Percentiles rank a stretch among this genome's conserved stretches.
phyloP scores from a whole-genome alignment of 768 basidiomycete genomes.

The Strobilomyces dryophilus region DNA sequence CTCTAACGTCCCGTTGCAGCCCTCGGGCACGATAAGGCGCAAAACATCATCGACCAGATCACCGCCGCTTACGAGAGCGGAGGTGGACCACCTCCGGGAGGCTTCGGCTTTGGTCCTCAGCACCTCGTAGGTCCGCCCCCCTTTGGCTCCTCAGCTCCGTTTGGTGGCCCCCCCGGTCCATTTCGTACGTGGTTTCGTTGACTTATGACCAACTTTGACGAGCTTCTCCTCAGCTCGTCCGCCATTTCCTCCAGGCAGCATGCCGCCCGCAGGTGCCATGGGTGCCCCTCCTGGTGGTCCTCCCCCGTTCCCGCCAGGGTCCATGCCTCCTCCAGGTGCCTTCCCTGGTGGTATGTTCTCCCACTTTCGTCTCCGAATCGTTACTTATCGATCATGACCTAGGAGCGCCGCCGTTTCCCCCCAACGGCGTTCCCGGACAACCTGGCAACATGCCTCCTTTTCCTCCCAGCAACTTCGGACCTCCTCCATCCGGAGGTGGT shows the following conservation, averaged over 20 bases:
- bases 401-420: conserved; percentile 52
- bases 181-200: conserved; percentile 13
- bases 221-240: conserved; percentile 45
- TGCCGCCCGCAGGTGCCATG: conserved; percentile 47
- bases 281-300: conserved; percentile 53
- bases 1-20: conserved; percentile 40
- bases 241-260: conserved; percentile 63
- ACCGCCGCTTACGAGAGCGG: conserved; percentile 88
- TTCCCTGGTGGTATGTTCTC: conserved; percentile 44
- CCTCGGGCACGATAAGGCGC: conserved; percentile 94
- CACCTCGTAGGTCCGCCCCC: conserved; percentile 59
- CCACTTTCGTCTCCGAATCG: neutral
- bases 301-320: conserved; percentile 72
- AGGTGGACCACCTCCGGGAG: conserved; percentile 81
- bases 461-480: conserved; percentile 33
- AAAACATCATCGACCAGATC: conserved; percentile 98
- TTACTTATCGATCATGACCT: conserved; percentile 3
- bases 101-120: conserved; percentile 82
- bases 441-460: conserved; percentile 30
- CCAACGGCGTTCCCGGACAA: conserved; percentile 33
- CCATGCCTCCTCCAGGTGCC: conserved; percentile 43
- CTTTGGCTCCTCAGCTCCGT: conserved; percentile 50
- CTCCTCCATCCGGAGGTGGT: conserved; percentile 36
- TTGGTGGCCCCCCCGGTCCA: conserved; percentile 43
- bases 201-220: conserved; percentile 1